Base-by-base conservation (phyloP, 2,329 filamentous ascomycete genomes). In the Fusarium anthophilum region DNA sequence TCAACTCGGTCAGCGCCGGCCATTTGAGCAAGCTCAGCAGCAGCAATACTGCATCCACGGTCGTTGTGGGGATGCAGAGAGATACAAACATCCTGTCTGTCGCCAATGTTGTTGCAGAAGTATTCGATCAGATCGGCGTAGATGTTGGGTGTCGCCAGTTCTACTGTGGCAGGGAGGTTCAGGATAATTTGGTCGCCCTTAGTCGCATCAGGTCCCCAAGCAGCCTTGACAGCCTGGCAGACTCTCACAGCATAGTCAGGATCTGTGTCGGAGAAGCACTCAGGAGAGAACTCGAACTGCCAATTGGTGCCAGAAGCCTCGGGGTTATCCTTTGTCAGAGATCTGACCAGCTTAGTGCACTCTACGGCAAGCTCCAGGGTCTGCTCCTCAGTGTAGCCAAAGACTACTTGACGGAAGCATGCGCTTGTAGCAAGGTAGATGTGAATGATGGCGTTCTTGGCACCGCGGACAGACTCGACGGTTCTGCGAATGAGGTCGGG, bases 91-190 rank as follows among this genome's bases (percentile, higher is more conserved):
- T 89, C 85, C 95, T 96, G 79, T 98, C 92, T 59, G 95, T 88
- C 82, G 98, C 93, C 0, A 80, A 98, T 95, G 81, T 96, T 88
- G 59, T 88, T 90, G 86, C 94, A 97, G 84, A 99, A 99, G 85
- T 94, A 97, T 82, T 99, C 96, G 72, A 99, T 94, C 85, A 97
- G 93, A 80, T 99, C 96, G 56, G 96, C 96, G 81, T 96, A 99
- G 54, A 98, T 90, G 81, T 99, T 99, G 39, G 95, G 95, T 2
- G 96, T 98, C 2, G 94, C 86, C 91, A 98, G 92, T 85, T 99
- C 96, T 41, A 98, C 96, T 0, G 96, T 99, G 4, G 96, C 96
- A 2, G 96, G 96, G 58, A 99, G 88, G 85, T 98, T 98, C 88
- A 99, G 96, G 81, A 99, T 97, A 82, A 99, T 94, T 14, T 54